These are phyloP conservation scores for Podila clonocystis DNA, from an alignment of 192 early-diverging fungal genomes.

Conservation along the genomic window DNA sequence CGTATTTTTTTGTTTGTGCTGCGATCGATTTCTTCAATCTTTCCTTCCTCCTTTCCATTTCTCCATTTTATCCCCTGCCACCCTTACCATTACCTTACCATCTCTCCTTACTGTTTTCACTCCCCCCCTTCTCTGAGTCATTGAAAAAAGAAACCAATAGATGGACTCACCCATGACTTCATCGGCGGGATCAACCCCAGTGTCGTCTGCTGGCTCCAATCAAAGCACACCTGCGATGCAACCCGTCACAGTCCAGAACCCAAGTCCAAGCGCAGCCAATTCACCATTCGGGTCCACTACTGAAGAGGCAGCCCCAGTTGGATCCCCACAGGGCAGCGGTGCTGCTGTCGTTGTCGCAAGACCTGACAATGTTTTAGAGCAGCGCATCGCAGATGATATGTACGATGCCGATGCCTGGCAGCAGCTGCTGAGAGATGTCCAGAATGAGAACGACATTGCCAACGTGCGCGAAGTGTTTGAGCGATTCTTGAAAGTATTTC, in stretches of 20 bases:
- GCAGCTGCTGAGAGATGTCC: slow-evolving; percentile 68
- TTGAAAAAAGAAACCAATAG: neutral
- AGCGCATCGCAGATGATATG: slow-evolving; percentile 59
- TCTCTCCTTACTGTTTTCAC: too few relatives aligned
- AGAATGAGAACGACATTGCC: slow-evolving; percentile 62
- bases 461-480: slow-evolving; percentile 74
- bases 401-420: slow-evolving; percentile 78
- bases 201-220: neutral
- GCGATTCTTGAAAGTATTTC: slow-evolving; percentile 78
- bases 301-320: neutral
- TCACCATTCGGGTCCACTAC: neutral
- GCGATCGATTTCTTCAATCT: too few relatives aligned
- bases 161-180: neutral
- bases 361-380: slow-evolving; percentile 45
- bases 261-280: neutral
- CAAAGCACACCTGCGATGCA: neutral
- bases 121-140: neutral
- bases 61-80: too few relatives aligned
- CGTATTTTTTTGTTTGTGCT: too few relatives aligned
- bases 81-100: too few relatives aligned
- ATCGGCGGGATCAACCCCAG: neutral
- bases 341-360: neutral
- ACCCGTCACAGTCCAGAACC: neutral
- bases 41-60: too few relatives aligned
- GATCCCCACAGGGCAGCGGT: neutral